Evolutionary conservation across 768 basidiomycete genomes (phyloP).

Genomic region (Glaciozyma martinii): DNA sequence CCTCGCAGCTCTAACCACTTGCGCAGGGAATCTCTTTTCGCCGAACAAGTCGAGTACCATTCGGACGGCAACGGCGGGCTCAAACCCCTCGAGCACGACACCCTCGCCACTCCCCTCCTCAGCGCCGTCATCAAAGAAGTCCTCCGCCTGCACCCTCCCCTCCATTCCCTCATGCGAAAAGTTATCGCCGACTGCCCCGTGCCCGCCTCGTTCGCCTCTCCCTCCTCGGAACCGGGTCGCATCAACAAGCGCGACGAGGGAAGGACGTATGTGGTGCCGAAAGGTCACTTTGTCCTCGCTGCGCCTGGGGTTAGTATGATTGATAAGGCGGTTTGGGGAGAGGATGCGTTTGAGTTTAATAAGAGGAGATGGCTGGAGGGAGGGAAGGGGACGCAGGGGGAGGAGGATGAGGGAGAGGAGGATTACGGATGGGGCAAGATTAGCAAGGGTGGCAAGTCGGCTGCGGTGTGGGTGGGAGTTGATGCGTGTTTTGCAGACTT

Average conservation of each 20-base stretch:
- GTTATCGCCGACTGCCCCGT: constrained; percentile 77
- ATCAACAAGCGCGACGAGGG: constrained; percentile 41
- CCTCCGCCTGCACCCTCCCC: constrained; percentile 83
- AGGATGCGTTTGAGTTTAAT: constrained; percentile 57
- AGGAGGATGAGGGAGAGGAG: constrained; percentile 60
- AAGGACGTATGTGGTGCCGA: constrained; percentile 70
- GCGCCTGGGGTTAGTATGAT: constrained; percentile 79
- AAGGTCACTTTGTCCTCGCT: constrained; percentile 80
- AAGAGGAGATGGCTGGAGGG: constrained; percentile 80
- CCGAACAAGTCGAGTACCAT: constrained; percentile 79
- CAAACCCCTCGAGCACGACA: constrained; percentile 73
- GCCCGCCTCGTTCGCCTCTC: constrained; percentile 68
- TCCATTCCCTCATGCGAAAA: constrained; percentile 90
- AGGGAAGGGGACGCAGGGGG: constrained; percentile 67
- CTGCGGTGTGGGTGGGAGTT: neutral
- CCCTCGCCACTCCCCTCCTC: constrained; percentile 73
- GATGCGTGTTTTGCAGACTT: constrained; percentile 52
- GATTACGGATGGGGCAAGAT: constrained; percentile 95
- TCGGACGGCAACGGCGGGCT: constrained; percentile 53
- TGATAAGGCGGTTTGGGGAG: constrained; percentile 73
- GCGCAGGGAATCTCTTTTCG: constrained; percentile 65
- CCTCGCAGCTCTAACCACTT: neutral
- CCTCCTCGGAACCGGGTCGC: constrained; percentile 46
- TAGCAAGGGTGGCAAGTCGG: constrained; percentile 40
- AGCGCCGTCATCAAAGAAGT: constrained; percentile 89